phyloP scores from a whole-genome alignment of 2,329 filamentous ascomycete genomes.

The Chaetomium olivaceum region DNA sequence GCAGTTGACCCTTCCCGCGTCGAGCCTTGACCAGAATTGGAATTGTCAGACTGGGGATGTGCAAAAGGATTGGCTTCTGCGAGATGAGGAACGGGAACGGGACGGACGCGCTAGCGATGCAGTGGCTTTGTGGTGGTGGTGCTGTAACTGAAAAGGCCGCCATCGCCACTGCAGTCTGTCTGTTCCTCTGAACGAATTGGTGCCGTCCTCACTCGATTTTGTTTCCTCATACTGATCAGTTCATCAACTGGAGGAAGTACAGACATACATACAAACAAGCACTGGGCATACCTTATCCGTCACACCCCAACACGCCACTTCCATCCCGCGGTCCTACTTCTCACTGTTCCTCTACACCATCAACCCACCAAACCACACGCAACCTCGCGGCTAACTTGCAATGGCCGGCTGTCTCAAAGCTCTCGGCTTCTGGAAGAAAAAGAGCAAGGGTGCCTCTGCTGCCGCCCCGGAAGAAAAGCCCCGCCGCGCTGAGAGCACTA shows the following conservation, averaged over 20 bases:
- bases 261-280: too few relatives aligned
- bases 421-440: constrained; percentile 10
- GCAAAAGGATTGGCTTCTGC: neutral
- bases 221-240: neutral
- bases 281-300: too few relatives aligned
- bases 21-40: neutral
- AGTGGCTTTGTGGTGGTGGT: neutral
- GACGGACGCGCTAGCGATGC: neutral
- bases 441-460: neutral
- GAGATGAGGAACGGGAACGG: neutral
- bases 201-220: neutral
- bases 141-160: neutral
- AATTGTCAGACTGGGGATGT: neutral
- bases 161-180: neutral
- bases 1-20: neutral
- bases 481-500: neutral
- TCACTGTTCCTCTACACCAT: too few relatives aligned
- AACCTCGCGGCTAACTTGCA: neutral
- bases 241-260: too few relatives aligned
- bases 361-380: neutral
- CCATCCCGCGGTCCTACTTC: neutral
- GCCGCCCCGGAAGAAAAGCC: neutral
- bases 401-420: constrained; percentile 10
- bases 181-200: too few relatives aligned
- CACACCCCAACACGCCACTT: neutral